These are phyloP conservation scores for Tolypocladium paradoxum DNA, from an alignment of 2,329 filamentous ascomycete species.

Conservation along the genomic window DNA sequence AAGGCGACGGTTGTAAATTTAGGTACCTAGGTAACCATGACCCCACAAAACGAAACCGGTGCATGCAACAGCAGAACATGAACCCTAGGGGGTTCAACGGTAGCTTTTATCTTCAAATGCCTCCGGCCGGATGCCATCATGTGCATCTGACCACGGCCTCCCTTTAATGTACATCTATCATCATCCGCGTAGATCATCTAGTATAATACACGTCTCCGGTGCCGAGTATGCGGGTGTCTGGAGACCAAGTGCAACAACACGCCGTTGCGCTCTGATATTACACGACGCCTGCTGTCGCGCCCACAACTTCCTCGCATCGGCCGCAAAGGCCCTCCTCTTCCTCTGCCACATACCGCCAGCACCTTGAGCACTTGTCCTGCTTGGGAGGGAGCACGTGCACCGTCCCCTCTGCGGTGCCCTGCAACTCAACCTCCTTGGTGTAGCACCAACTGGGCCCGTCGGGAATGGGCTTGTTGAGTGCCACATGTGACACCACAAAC, in stretches of 20 bases:
- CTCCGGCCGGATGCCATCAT: too few species aligned
- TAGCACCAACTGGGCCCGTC: slow-evolving; percentile 28
- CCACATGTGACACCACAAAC: slow-evolving; percentile 59
- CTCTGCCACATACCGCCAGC: slow-evolving; percentile 79
- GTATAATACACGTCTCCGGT: neutral
- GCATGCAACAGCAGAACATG: too few species aligned
- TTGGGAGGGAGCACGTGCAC: slow-evolving; percentile 38
- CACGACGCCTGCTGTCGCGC: neutral
- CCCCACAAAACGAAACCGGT: too few species aligned
- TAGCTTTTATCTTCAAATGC: too few species aligned
- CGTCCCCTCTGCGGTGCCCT: slow-evolving; percentile 19
- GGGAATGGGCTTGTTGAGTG: slow-evolving; percentile 27
- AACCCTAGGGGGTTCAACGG: too few species aligned
- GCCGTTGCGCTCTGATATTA: neutral
- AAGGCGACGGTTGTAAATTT: too few species aligned
- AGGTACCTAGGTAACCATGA: too few species aligned
- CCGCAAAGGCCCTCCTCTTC: slow-evolving; percentile 55
- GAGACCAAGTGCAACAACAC: neutral
- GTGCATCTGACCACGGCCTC: too few species aligned
- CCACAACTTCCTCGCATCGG: slow-evolving; percentile 60
- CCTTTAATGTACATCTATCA: neutral
- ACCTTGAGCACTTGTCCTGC: slow-evolving; percentile 67
- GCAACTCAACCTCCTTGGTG: slow-evolving; percentile 30
- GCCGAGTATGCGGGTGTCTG: neutral
- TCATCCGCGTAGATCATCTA: neutral